A percentile compares a stretch with the other conserved stretches of the same genome.
Evolutionary conservation across 352 stramenopile species (phyloP).

Genomic region (Elongisporangium prolatum): DNA sequence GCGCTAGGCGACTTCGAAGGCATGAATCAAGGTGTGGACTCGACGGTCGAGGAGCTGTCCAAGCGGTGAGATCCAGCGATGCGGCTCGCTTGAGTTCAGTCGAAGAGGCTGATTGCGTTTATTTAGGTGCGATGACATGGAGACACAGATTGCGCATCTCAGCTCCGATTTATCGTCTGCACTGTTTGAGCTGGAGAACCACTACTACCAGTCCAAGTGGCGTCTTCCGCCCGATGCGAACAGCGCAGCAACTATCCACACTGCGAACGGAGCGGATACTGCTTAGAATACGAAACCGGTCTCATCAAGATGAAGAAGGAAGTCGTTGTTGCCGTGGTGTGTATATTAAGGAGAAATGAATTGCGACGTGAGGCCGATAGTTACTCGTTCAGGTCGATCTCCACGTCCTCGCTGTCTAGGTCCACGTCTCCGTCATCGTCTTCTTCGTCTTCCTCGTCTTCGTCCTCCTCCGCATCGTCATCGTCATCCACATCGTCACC

Average conservation of each 20-base stretch:
- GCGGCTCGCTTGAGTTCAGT: not conserved
- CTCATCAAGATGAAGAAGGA: not conserved
- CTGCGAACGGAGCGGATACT: slow-evolving; percentile 1
- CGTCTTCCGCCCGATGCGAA: slow-evolving; percentile 21
- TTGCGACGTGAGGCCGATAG: not conserved
- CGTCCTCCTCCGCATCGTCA: slow-evolving; percentile 41
- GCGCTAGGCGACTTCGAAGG: slow-evolving; percentile 79
- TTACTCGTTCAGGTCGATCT: slow-evolving; percentile 14
- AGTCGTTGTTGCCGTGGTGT: not conserved
- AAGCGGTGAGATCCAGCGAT: slow-evolving; percentile 33
- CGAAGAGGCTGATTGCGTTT: not conserved
- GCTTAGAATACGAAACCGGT: not conserved
- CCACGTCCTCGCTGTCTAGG: slow-evolving; percentile 1
- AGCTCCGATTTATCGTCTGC: slow-evolving; percentile 75
- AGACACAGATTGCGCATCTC: slow-evolving; percentile 72
- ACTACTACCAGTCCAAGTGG: slow-evolving; percentile 86
- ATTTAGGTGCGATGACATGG: slow-evolving; percentile 70
- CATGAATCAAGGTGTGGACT: slow-evolving; percentile 83
- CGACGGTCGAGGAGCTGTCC: slow-evolving; percentile 58
- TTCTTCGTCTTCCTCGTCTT: slow-evolving; percentile 49
- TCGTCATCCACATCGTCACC: slow-evolving; percentile 36
- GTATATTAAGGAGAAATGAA: not conserved
- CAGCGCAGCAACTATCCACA: not conserved
- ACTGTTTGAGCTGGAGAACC: slow-evolving; percentile 78
- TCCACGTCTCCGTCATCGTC: slow-evolving; percentile 33